Conservation (phyloP, 192 early-diverging fungal genomes). For the Helicostylum pulchrum region DNA sequence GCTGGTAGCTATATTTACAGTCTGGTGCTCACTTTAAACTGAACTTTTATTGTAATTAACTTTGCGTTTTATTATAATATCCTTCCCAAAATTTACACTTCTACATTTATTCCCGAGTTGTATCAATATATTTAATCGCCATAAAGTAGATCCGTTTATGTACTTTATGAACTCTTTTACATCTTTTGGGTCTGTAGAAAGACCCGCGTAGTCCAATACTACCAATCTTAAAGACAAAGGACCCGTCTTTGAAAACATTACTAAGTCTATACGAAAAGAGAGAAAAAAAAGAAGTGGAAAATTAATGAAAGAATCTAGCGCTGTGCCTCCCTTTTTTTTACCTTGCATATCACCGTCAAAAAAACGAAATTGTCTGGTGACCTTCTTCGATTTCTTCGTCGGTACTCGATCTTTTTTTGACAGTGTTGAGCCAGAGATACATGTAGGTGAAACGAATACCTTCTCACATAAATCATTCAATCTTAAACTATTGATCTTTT, state of each 20-base stretch:
- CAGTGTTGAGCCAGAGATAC: background rate
- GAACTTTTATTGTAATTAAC: too few relatives aligned
- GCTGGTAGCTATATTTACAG: too few relatives aligned
- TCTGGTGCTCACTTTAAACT: too few relatives aligned
- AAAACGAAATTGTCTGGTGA: slow-evolving; percentile 5
- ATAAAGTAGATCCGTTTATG: slow-evolving; percentile 8
- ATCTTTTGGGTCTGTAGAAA: background rate
- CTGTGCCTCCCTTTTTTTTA: slow-evolving; percentile 8
- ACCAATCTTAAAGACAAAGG: background rate
- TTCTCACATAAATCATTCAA: slow-evolving; percentile 7
- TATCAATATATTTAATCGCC: background rate
- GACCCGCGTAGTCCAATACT: background rate
- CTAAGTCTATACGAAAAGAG: slow-evolving; percentile 5
- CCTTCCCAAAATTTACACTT: too few relatives aligned
- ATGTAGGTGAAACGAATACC: slow-evolving; percentile 7
- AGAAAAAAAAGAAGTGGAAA: slow-evolving; percentile 9
- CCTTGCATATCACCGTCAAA: slow-evolving; percentile 4
- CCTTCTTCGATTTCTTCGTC: background rate
- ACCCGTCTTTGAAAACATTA: slow-evolving; percentile 1
- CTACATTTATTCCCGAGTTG: too few relatives aligned
- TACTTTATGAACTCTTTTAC: background rate
- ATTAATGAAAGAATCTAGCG: slow-evolving; percentile 1
- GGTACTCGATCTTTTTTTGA: background rate
- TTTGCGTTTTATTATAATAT: too few relatives aligned
- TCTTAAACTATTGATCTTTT: slow-evolving; percentile 5